Percentiles rank a stretch among this genome's conserved stretches.
Conservation (phyloP, 805 yeast genomes). For the Alloascoidea africana region DNA sequence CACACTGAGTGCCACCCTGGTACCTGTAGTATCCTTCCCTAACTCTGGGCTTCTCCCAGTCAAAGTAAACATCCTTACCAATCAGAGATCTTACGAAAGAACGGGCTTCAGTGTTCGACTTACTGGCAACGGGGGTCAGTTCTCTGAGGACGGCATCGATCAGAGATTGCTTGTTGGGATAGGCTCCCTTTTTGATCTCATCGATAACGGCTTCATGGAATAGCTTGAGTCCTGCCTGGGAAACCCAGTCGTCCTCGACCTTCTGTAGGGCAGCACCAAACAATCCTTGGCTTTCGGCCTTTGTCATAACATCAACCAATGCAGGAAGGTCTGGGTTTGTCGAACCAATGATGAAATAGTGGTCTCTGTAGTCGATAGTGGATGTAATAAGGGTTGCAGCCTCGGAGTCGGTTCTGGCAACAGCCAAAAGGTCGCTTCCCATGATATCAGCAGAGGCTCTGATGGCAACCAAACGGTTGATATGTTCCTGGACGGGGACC, state of each 20-base stretch:
- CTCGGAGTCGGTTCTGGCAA: conserved; percentile 95
- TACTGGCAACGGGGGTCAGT: conserved; percentile 39
- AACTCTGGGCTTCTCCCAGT: conserved; percentile 92
- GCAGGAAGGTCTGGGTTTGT: conserved; percentile 74
- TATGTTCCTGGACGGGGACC: conserved; percentile 95
- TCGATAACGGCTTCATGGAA: conserved; percentile 88
- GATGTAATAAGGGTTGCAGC: conserved; percentile 93
- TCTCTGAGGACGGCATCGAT: background rate
- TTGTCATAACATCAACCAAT: conserved; percentile 61
- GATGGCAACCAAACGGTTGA: conserved; percentile 84
- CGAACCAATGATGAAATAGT: conserved; percentile 79
- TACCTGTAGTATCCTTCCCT: conserved; percentile 96
- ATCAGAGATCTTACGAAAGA: conserved; percentile 56
- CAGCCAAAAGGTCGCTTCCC: conserved; percentile 72
- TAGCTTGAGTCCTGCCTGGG: conserved; percentile 69
- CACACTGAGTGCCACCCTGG: conserved; percentile 94
- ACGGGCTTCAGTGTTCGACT: conserved; percentile 73
- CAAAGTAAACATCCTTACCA: conserved; percentile 74
- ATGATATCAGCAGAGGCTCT: conserved; percentile 91
- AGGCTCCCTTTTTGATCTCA: conserved; percentile 3
- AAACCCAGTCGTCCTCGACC: conserved; percentile 72
- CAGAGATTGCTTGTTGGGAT: background rate
- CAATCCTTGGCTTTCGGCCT: conserved; percentile 65
- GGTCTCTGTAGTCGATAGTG: conserved; percentile 89
- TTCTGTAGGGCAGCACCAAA: conserved; percentile 55